Evolutionary conservation across 177 flowering plant species (phyloP), one percentile per base, ranked within the genome.

Genomic region (Vitis hybrid): DNA sequence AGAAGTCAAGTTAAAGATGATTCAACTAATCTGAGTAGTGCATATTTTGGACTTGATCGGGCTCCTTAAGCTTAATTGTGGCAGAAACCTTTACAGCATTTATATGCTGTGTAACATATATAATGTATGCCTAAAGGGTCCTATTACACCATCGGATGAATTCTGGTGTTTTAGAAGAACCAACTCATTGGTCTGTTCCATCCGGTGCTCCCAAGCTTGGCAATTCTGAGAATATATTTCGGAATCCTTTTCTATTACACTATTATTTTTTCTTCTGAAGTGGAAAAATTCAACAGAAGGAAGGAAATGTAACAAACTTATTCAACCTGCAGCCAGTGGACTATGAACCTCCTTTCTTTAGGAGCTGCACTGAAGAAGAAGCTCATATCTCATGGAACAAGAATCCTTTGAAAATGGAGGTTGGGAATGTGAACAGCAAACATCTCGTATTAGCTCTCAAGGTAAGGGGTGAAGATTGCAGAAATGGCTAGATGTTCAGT

Each of bases 391-490:
- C 83, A 50, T 93, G 98, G 99, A 78, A 71, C 1, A 91, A 83
- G 79, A 86, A 67, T 67, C 99, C 98, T 55, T 72, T 94, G 72
- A 87, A 83, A 76, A 84, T 95, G 98, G 94, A 91, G 73, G 93
- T 93, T 77, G 99, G 97, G 13, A 86, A 93, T 74, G 98, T 95
- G 41, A 91, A 95, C 81, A 95, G 98, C 92, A 95, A 95, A 85
- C 96, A 91, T 82, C 78, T 93, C 58, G 84, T 89, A 27, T 72
- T 94, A 69, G 89, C 96, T 74, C 87, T 94, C 4, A 94, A 90
- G 93, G 99, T 90, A 77, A 75, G 62, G 32, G 21, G 63, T 63
- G 50, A 12, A 53, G 30, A 60, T 52, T 18, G 52, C 13, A 21
- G 17, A 24, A n/a, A 10, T 24, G 49, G 1, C 21, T 50, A 27